Evolutionary conservation across 1,284 basidiomycete genomes (phyloP), one percentile per base, ranked within the genome.

Genomic region (Tylopilus sp.): DNA sequence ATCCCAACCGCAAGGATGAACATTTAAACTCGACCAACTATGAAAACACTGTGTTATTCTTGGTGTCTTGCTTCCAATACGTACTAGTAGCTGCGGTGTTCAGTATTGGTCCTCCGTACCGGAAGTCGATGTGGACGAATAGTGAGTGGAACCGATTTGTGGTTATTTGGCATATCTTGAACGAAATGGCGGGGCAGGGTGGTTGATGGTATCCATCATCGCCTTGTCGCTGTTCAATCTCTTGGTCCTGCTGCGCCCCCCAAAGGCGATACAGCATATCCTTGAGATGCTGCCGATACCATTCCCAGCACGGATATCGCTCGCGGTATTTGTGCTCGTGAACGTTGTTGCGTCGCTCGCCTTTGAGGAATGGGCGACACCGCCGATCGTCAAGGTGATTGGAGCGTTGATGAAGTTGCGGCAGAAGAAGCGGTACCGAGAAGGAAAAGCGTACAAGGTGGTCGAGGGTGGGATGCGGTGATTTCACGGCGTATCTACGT

Each of bases 61-160:
- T 98, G 59, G 78, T 98, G 44, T 97, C 94, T 3, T 95, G 91
- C 56, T 99, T 98, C 82, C 96, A 99, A 72, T 99, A 99, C 70
- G 91, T 99, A 59, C 77, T 98, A 36, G 91, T 97, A 8, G 95
- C 94, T 11, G 94, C 87, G 1, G 91, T 98, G 0, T 99, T 99
- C 73, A 94, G 90, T 66, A 97, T 98, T 57, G 96, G 96, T 0
- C 94, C 94, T 11, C 96, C 96, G 2, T 99, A 95, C 70, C 83
- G 96, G 47, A 88, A 90, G 69, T 82, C 93, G 14, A 91, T 99
- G 76, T 95, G 88, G 80, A 92, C 94, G 8, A 99, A 99, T 66
- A 82, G 93, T 91, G 65, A 57, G 83, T 66, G 26, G 28, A 43
- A 45, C 37, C 1, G 42, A 33, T 31, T 47, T 28, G 35, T 51